Evolutionary conservation across 1,139 yeast species (phyloP).

Genomic region (Kodamaea anthophila): DNA sequence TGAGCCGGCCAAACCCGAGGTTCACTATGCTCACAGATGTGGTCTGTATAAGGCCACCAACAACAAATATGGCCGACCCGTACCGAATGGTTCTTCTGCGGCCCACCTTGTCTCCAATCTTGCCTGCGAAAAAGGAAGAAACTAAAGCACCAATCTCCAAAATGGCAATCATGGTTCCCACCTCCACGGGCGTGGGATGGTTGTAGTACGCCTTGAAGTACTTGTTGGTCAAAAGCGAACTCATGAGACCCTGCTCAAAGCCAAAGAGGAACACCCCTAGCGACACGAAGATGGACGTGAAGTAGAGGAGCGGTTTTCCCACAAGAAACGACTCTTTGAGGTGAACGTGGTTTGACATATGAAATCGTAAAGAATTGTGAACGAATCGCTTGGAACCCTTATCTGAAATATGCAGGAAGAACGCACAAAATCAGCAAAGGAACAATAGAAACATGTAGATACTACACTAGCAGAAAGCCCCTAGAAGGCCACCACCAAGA

Average conservation of each 20-base stretch:
- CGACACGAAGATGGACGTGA: slow-evolving; percentile 55
- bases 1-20: slow-evolving; percentile 67
- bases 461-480: no score
- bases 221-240: slow-evolving; percentile 58
- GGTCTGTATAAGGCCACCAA: slow-evolving; percentile 78
- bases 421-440: no score
- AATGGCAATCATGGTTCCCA: slow-evolving; percentile 82
- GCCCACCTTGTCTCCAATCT: slow-evolving; percentile 74
- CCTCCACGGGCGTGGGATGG: slow-evolving; percentile 60
- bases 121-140: slow-evolving; percentile 71
- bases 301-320: slow-evolving; percentile 47
- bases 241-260: slow-evolving; percentile 59
- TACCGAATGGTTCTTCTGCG: slow-evolving; percentile 74
- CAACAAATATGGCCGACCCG: slow-evolving; percentile 73
- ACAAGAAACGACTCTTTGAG: slow-evolving; percentile 41
- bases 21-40: slow-evolving; percentile 41
- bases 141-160: slow-evolving; percentile 79
- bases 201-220: slow-evolving; percentile 69
- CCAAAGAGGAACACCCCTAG: slow-evolving; percentile 57
- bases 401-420: no score
- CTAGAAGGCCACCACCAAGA: no score
- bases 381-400: no score
- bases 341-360: slow-evolving; percentile 24
- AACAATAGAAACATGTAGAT: no score
- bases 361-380: no score